phyloP scores from a whole-genome alignment of 441 rosid species.

The Erodium moschatum region DNA sequence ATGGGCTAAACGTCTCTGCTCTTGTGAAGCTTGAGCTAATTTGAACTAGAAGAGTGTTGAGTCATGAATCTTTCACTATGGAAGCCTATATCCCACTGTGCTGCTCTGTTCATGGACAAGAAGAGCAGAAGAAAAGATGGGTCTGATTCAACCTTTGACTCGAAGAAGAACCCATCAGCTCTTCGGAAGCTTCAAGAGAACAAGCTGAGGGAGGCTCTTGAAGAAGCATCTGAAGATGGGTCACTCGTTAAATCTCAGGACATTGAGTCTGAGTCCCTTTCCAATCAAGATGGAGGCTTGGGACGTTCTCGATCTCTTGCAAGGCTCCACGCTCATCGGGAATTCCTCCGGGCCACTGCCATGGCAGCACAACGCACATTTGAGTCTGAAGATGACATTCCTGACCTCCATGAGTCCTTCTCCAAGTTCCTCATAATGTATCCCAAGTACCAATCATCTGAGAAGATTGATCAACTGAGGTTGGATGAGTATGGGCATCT shows the following conservation, averaged over 20 bases:
- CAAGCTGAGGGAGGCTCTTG: slow-evolving; percentile 80
- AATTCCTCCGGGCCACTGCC: slow-evolving; percentile 81
- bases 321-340: slow-evolving; percentile 83
- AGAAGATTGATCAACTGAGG: slow-evolving; percentile 73
- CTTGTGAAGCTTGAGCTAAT: slow-evolving; percentile 24
- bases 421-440: slow-evolving; percentile 76
- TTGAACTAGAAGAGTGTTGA: slow-evolving; percentile 19
- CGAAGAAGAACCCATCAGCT: slow-evolving; percentile 39
- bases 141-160: slow-evolving; percentile 46
- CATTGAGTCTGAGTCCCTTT: slow-evolving; percentile 44
- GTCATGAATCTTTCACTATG: slow-evolving; percentile 88
- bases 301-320: slow-evolving; percentile 91
- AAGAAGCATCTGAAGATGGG: slow-evolving; percentile 91
- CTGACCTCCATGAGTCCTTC: slow-evolving; percentile 51
- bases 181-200: slow-evolving; percentile 58
- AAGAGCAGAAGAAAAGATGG: slow-evolving; percentile 70
- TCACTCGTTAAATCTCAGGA: slow-evolving; percentile 72
- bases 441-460: slow-evolving; percentile 71
- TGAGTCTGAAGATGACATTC: slow-evolving; percentile 61
- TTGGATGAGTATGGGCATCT: slow-evolving; percentile 68
- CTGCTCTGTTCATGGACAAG: slow-evolving; percentile 86
- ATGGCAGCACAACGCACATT: slow-evolving; percentile 57
- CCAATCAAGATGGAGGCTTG: slow-evolving; percentile 49
- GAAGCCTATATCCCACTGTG: slow-evolving; percentile 95
- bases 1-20: slow-evolving; percentile 35